phyloP scores from a whole-genome alignment of 352 stramenopile species.

The Phytophthora fragariaefolia region DNA sequence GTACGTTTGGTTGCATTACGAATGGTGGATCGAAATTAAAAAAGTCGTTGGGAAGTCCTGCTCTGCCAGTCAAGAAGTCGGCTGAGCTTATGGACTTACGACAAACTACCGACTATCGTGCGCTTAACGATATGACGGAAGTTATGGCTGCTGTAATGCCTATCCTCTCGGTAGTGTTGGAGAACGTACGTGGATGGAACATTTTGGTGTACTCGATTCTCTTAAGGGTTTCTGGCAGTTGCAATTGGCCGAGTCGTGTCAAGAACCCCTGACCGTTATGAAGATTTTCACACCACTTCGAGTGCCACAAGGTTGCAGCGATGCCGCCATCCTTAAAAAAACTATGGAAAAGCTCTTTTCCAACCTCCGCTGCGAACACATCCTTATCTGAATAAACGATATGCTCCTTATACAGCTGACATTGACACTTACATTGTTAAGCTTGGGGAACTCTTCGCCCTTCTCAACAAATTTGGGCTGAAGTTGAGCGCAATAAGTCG shows the following conservation, averaged over 20 bases:
- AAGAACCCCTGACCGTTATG: constrained; percentile 18
- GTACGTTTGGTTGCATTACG: no score
- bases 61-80: constrained; percentile 16
- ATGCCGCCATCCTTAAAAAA: constrained; percentile 11
- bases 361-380: not conserved
- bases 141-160: constrained; percentile 18
- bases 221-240: constrained; percentile 15
- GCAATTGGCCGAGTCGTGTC: constrained; percentile 1
- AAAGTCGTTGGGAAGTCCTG: constrained; percentile 14
- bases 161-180: constrained; percentile 8
- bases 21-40: constrained; percentile 9
- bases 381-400: not conserved
- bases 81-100: not conserved
- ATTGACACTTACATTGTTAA: not conserved
- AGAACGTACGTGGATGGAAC: no score
- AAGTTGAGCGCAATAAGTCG: not conserved
- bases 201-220: constrained; percentile 17
- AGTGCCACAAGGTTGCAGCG: constrained; percentile 20
- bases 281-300: constrained; percentile 32
- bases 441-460: not conserved
- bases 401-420: not conserved
- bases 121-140: not conserved
- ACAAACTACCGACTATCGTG: constrained; percentile 10
- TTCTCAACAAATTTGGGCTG: not conserved
- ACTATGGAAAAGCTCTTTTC: constrained; percentile 16